Base-by-base conservation (phyloP, 208 protist species). In the Phytomonas sp. region DNA sequence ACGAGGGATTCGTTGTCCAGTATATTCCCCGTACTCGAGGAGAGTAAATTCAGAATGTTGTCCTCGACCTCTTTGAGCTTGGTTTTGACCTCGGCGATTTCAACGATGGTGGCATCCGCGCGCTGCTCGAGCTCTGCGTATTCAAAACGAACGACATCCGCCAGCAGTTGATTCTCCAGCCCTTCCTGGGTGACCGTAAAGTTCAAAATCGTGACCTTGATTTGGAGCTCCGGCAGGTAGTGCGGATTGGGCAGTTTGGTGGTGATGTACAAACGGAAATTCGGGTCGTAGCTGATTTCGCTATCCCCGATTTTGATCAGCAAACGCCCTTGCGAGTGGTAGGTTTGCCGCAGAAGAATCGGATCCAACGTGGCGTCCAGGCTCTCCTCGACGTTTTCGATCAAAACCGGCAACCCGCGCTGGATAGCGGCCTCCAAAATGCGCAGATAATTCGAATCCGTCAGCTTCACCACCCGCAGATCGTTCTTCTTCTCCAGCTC, bases 341-440 rank as follows among this genome's bases (percentile, higher is more conserved):
- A 97, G 6, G 93, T 97, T 74, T 98, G 93, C 37, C 95, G 94
- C 40, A 98, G 81, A n/a, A 99, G 81, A 59, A 99, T 77, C 23
- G 96, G 83, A 76, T 98, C 95, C 1, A 99, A 77, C 26, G 92
- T 87, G n/a, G 98, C 95, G 74, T 99, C 98, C n/a, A 99, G 83
- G 33, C 85, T 82, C 83, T 99, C 97, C 45, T 89, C 89, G 19
- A 98, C 88, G 72, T 98, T 98, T 71, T 99, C 98, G 45, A 99
- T 77, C 16, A 99, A 81, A 30, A 98, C 95, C 29, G 97, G 98
- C 60, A 94, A 81, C 11, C 98, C 98, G 8, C 97, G 94, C 23
- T 86, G 86, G 71, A 99, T 98, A 16, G 95, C 89, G 67, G 95
- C 95, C 74, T 98, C 94, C 19, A 99, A 79, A 10, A 90, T 88